Evolutionary conservation across 345 rosid species (phyloP), one percentile per base, ranked within the genome.

Genomic region (Arabidopsis thaliana): DNA sequence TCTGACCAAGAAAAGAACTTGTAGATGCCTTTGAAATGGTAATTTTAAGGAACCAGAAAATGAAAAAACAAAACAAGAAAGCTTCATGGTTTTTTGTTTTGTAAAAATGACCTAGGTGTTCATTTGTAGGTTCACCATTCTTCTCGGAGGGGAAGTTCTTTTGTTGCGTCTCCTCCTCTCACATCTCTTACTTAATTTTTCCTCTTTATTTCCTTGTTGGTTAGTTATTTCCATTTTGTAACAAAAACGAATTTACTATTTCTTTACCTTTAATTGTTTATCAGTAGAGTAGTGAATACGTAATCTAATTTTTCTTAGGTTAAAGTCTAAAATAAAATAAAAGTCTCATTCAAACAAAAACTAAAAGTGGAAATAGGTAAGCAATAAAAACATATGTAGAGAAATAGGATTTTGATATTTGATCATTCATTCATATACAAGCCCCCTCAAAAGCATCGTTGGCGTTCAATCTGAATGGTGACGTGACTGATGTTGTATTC

Each of bases 391-490:
- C 0, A 16, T 16, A 16, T 16, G 20, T 16, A 16, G 20, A 16
- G 20, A 16, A 16, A 16, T 16, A 16, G 20, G 20, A 36, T 36
- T 4, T 34, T 8, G 24, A 53, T 50, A 8, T 16, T 16, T 16
- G 20, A 16, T 16, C 20, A 50, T 50, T 22, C 59, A 53, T 53
- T 46, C 51, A 46, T 7, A 46, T 16, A 16, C 23, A 16, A n/a
- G 51, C n/a, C 51, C 8, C 3, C 59, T 23, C 11, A 16, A 3
- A 4, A 4, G 7, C n/a, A 11, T 24, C 33, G 41, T 42, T 42
- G 5, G 23, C 36, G 32, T 82, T 91, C 97, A 69, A 88, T 85
- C 60, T 91, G 93, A 65, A 88, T 41, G 0, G 92, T 87, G 56
- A 86, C 83, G 65, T 86, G 91, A 56, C 67, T 80, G 75, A 91